Conservation (phyloP, 352 stramenopile species). For the Hyaloperonospora arabidopsidis region DNA sequence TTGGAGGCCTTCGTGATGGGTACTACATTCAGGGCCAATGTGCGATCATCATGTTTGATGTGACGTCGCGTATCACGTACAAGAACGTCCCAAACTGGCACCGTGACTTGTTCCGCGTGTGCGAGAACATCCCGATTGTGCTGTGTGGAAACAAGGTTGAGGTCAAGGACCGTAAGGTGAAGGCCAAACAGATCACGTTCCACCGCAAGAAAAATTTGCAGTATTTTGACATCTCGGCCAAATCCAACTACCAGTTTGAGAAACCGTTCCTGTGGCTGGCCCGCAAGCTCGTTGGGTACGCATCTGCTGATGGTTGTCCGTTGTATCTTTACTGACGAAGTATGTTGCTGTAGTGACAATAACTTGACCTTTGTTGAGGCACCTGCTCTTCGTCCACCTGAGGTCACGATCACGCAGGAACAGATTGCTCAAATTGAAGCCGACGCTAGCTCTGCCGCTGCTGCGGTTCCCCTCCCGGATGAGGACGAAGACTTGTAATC, state of each 20-base stretch:
- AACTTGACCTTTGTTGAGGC: conserved; percentile 98
- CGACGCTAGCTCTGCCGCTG: conserved; percentile 86
- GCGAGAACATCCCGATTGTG: conserved; percentile 99
- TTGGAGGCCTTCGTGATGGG: conserved; percentile 90
- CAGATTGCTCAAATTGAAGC: conserved; percentile 90
- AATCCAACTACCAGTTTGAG: conserved; percentile 99
- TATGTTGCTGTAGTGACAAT: conserved; percentile 79
- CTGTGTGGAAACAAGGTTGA: conserved; percentile 99
- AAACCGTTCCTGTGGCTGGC: conserved; percentile 99
- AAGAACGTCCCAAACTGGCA: conserved; percentile 99
- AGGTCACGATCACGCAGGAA: conserved; percentile 92
- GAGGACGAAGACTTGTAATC: conserved; percentile 96
- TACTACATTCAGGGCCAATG: conserved; percentile 99
- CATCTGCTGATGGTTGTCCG: neutral
- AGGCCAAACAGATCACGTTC: conserved; percentile 99
- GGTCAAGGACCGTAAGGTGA: conserved; percentile 99
- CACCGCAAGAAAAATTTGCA: conserved; percentile 99
- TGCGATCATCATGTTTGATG: conserved; percentile 99
- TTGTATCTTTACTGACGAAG: conserved; percentile 2
- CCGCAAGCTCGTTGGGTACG: conserved; percentile 94
- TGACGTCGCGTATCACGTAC: conserved; percentile 99
- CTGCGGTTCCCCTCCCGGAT: conserved; percentile 91
- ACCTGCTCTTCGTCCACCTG: conserved; percentile 92
- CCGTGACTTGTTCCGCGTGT: conserved; percentile 98
- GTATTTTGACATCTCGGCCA: conserved; percentile 99